Evolutionary conservation across 1,139 yeast genomes (phyloP).

Genomic region (Zygosaccharomyces sapae): DNA sequence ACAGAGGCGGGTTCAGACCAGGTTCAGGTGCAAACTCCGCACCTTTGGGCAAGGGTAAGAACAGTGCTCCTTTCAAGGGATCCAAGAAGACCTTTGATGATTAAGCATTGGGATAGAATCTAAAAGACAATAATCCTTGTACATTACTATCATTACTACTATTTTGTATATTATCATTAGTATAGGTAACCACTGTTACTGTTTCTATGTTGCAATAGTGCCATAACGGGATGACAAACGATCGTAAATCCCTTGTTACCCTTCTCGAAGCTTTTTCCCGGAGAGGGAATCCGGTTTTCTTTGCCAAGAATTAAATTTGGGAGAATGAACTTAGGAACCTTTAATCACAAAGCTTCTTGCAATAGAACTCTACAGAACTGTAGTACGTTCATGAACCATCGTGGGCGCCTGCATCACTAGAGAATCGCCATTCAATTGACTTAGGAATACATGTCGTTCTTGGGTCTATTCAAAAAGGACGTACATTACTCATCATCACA

Average conservation of each 20-base stretch:
- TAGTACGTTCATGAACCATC: neutral
- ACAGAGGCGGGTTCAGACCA: constrained; percentile 39
- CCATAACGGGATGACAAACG: too few relatives aligned
- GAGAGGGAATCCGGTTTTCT: neutral
- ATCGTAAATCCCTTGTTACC: constrained; percentile 4
- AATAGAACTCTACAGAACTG: too few relatives aligned
- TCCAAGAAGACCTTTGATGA: constrained; percentile 76
- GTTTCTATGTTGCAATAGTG: too few relatives aligned
- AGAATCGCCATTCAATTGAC: neutral
- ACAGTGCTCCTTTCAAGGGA: constrained; percentile 60
- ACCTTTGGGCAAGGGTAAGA: constrained; percentile 42
- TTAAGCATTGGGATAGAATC: constrained; percentile 12
- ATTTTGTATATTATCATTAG: constrained; percentile 5
- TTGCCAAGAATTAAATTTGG: constrained; percentile 5
- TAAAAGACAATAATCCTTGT: constrained; percentile 4
- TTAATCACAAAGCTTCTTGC: too few relatives aligned
- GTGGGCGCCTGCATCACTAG: neutral
- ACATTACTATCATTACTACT: constrained; percentile 5
- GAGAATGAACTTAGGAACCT: neutral
- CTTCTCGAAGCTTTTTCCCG: constrained; percentile 1
- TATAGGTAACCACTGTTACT: too few relatives aligned
- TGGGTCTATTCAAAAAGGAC: constrained; percentile 15
- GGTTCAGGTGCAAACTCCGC: constrained; percentile 58
- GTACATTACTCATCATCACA: constrained; percentile 3
- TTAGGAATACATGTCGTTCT: constrained; percentile 8